Evolutionary conservation across 2,329 filamentous ascomycete species (phyloP).

Genomic region (Gyromitra esculenta): DNA sequence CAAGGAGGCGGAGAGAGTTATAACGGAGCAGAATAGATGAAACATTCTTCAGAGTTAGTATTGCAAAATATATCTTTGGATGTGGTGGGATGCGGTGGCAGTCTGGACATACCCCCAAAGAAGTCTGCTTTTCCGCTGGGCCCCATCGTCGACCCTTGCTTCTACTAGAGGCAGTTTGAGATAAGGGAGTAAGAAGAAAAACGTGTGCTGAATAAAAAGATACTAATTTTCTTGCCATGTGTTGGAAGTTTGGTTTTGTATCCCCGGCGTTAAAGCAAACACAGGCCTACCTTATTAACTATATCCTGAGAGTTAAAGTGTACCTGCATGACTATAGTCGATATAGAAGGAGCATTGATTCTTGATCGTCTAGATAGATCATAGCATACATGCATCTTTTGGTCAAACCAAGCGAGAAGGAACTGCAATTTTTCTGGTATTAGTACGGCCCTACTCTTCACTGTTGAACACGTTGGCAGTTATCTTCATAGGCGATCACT

Average conservation of each 20-base stretch:
- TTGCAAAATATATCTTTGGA: not conserved
- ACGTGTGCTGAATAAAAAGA: not conserved
- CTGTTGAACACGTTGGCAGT: not conserved
- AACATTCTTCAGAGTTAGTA: not conserved
- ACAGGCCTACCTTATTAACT: not conserved
- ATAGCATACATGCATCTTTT: not conserved
- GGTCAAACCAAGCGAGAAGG: not conserved
- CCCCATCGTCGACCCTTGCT: no score
- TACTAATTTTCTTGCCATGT: not conserved
- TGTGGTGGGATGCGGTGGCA: not conserved
- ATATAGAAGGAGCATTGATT: not conserved
- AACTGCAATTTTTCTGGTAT: not conserved
- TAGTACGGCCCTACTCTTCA: not conserved
- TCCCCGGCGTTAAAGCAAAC: not conserved
- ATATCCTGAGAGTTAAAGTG: not conserved
- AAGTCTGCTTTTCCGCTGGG: no score
- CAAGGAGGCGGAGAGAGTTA: not conserved
- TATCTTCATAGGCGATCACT: constrained; percentile 26
- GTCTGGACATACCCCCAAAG: not conserved
- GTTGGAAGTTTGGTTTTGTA: not conserved
- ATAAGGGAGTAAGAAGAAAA: not conserved
- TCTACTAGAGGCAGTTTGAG: no score
- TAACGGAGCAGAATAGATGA: not conserved
- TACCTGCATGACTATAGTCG: not conserved
- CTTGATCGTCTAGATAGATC: not conserved